These are phyloP conservation scores for Colletotrichum sp. DNA, from an alignment of 2,329 filamentous ascomycete species.

Conservation along the genomic window DNA sequence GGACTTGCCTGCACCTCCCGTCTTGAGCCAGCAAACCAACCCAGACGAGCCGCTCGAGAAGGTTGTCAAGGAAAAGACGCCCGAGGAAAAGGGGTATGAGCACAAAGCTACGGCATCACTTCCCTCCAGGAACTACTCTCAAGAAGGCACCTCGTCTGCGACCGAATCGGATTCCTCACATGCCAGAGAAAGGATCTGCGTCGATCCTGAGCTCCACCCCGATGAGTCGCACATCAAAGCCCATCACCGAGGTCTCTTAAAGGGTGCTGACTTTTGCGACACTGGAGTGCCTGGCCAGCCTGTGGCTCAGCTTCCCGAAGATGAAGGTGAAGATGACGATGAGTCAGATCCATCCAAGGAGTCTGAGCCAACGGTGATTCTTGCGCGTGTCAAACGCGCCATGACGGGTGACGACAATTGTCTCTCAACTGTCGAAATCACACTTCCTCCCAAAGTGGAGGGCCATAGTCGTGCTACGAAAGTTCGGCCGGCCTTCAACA, in stretches of 20 bases:
- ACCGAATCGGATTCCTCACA: background rate
- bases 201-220: constrained; percentile 19
- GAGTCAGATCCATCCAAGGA: constrained; percentile 2
- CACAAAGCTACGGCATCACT: background rate
- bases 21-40: constrained; percentile 14
- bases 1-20: constrained; percentile 24
- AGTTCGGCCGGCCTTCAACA: constrained; percentile 27
- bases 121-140: background rate
- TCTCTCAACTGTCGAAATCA: constrained; percentile 12
- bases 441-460: constrained; percentile 14
- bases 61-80: background rate
- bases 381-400: constrained; percentile 23
- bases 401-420: constrained; percentile 19
- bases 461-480: constrained; percentile 29
- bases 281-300: constrained; percentile 19
- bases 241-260: constrained; percentile 23
- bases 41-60: background rate
- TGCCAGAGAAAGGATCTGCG: constrained; percentile 4
- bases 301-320: background rate
- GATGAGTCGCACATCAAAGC: constrained; percentile 11
- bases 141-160: background rate
- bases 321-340: background rate
- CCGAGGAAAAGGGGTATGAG: background rate
- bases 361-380: constrained; percentile 21
- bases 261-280: constrained; percentile 25